Conservation (phyloP, 1,139 yeast species). For the Saccharomycopsis phalli region DNA sequence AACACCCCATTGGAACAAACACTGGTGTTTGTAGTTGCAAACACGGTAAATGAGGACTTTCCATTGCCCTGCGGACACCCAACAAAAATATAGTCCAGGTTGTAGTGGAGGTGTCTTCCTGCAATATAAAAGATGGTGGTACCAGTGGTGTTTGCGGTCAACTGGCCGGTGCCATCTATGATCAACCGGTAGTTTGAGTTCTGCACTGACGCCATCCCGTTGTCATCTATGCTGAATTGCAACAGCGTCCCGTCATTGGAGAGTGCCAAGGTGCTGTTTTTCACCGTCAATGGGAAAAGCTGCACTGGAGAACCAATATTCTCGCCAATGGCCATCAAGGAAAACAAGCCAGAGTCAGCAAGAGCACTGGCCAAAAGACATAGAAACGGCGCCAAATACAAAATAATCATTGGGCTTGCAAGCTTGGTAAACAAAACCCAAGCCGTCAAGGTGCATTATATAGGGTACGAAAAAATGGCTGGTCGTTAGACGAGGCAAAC, state of each 20-base stretch:
- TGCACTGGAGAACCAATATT: conserved; percentile 10
- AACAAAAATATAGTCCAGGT: conserved; percentile 14
- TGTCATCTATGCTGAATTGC: conserved; percentile 9
- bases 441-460: too few species aligned
- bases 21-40: conserved; percentile 7
- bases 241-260: conserved; percentile 1
- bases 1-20: conserved; percentile 6
- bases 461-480: too few species aligned
- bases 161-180: conserved; percentile 4
- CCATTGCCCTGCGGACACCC: conserved; percentile 15
- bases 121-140: conserved; percentile 16
- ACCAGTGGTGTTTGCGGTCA: conserved; percentile 12
- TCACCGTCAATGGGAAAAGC: conserved; percentile 14
- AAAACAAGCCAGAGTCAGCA: conserved; percentile 7
- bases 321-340: conserved; percentile 14
- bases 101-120: conserved; percentile 18
- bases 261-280: conserved; percentile 8
- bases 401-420: too few species aligned
- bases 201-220: conserved; percentile 9
- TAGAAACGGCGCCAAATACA: background rate
- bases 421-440: too few species aligned
- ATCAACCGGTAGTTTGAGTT: conserved; percentile 10
- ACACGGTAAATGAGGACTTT: conserved; percentile 10
- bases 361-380: background rate
- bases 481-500: too few species aligned